These are phyloP conservation scores for Citeromyces matritensis DNA, from an alignment of 805 yeast species.

Conservation along the genomic window DNA sequence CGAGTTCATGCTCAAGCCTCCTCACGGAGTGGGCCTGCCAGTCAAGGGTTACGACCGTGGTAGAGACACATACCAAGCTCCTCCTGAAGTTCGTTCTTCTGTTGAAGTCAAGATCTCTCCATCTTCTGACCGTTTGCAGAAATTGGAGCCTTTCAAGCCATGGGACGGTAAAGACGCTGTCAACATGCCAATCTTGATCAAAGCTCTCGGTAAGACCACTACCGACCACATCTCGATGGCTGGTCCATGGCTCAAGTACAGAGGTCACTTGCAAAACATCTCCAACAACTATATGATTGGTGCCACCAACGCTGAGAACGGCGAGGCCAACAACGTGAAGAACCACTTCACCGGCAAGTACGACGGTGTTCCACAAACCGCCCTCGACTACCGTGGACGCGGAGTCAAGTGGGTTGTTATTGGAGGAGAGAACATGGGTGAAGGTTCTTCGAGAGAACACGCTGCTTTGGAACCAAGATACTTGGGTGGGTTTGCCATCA, in stretches of 20 bases:
- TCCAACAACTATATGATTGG: slow-evolving; percentile 99
- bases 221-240: slow-evolving; percentile 99
- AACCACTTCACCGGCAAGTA: slow-evolving; percentile 86
- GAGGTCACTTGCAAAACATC: slow-evolving; percentile 98
- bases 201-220: slow-evolving; percentile 95
- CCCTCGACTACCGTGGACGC: slow-evolving; percentile 84
- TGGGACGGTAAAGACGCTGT: slow-evolving; percentile 95
- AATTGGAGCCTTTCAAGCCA: slow-evolving; percentile 82
- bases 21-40: slow-evolving; percentile 79
- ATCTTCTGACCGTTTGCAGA: slow-evolving; percentile 91
- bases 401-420: slow-evolving; percentile 94
- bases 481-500: slow-evolving; percentile 96
- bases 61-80: slow-evolving; percentile 92
- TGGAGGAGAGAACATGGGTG: slow-evolving; percentile 99
- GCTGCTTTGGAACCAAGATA: slow-evolving; percentile 99
- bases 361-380: slow-evolving; percentile 95
- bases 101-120: slow-evolving; percentile 73
- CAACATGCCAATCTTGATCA: slow-evolving; percentile 85
- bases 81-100: slow-evolving; percentile 72
- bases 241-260: slow-evolving; percentile 99
- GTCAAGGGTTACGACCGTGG: slow-evolving; percentile 40
- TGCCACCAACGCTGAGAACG: slow-evolving; percentile 94
- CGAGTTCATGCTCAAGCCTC: slow-evolving; percentile 65
- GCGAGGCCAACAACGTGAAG: slow-evolving; percentile 82
- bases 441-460: slow-evolving; percentile 99